phyloP scores from a whole-genome alignment of 202 grass and related monocot genomes.

The Schoenoplectus tabernaemontani region DNA sequence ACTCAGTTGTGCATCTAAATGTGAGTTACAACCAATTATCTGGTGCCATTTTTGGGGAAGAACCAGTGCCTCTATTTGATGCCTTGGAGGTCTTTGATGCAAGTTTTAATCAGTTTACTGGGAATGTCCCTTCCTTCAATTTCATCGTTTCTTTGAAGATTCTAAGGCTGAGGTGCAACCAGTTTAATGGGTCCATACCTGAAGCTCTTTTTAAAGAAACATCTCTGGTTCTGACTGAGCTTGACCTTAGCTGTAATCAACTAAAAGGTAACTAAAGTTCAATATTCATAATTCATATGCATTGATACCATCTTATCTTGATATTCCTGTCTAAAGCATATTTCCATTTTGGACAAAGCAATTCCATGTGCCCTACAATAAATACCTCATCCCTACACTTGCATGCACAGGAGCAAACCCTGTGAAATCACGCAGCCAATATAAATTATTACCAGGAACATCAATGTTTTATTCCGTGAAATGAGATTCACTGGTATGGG shows the following conservation, averaged over 20 bases:
- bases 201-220: conserved; percentile 69
- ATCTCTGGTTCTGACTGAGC: conserved; percentile 74
- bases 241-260: conserved; percentile 86
- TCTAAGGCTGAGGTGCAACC: conserved; percentile 56
- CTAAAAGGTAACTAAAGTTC: conserved; percentile 47
- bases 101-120: conserved; percentile 60
- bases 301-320: background rate
- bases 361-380: background rate
- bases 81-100: conserved; percentile 78
- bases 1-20: conserved; percentile 60
- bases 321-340: background rate
- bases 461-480: background rate
- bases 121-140: conserved; percentile 70
- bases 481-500: background rate
- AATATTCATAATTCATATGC: background rate
- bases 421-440: background rate
- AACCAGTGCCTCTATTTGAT: conserved; percentile 60
- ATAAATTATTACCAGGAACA: background rate
- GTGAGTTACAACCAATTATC: conserved; percentile 74
- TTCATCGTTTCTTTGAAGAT: conserved; percentile 80
- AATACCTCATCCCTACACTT: background rate
- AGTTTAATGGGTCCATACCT: conserved; percentile 67
- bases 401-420: background rate
- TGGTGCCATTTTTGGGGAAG: conserved; percentile 60
- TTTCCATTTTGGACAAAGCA: conserved; percentile 15